Conservation (phyloP, 257 asterid genomes). For the Solanum pimpinellifolium region DNA sequence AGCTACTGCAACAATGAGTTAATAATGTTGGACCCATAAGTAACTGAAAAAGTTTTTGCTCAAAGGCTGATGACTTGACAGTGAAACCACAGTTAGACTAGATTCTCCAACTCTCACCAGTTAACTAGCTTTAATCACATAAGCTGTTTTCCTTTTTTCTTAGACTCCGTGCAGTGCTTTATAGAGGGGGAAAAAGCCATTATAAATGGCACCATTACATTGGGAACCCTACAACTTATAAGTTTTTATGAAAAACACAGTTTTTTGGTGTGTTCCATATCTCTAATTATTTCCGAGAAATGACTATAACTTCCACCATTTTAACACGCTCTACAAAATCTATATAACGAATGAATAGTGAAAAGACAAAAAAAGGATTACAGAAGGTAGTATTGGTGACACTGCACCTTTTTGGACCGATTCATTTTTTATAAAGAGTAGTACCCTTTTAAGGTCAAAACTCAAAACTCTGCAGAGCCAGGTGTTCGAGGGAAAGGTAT, state of each 20-base stretch:
- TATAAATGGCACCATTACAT: background rate
- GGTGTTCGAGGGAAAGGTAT: conserved; percentile 94
- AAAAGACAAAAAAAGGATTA: background rate
- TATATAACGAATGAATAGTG: background rate
- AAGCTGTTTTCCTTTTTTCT: background rate
- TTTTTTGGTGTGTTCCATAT: background rate
- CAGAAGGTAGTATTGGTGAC: background rate
- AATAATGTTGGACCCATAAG: background rate
- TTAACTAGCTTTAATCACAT: background rate
- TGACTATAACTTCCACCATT: background rate
- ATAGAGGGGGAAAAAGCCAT: accelerated
- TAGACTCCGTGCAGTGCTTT: background rate
- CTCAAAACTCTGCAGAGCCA: conserved; percentile 89
- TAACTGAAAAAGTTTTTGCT: background rate
- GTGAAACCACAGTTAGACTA: background rate
- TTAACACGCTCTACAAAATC: background rate
- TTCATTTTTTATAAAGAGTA: background rate
- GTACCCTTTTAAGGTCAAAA: background rate
- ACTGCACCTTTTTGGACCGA: background rate
- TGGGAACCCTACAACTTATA: background rate
- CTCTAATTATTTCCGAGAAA: background rate
- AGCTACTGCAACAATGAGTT: background rate
- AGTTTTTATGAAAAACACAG: background rate
- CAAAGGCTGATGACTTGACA: background rate
- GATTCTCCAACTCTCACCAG: background rate